phyloP scores from a whole-genome alignment of 2,329 filamentous ascomycete genomes.

The Dryadomyces quercivorus region DNA sequence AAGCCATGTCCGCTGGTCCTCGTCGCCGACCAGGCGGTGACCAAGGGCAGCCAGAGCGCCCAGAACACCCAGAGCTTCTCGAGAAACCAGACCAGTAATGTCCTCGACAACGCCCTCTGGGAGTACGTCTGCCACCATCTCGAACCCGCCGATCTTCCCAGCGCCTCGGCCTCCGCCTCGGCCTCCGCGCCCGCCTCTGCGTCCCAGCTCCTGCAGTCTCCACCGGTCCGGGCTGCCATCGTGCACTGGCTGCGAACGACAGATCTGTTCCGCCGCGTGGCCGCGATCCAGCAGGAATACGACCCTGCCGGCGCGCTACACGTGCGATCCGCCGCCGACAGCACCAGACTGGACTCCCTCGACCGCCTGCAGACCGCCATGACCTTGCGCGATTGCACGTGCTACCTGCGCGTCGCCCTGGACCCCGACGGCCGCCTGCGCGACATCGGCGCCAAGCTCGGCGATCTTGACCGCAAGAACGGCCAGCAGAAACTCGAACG shows the following conservation, averaged over 20 bases:
- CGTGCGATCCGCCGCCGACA: not conserved
- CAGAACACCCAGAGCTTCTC: too few species aligned
- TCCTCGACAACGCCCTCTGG: not conserved
- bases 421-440: constrained; percentile 50
- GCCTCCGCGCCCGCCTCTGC: constrained; percentile 18
- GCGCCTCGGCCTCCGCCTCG: constrained; percentile 19
- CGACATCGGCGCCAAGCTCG: constrained; percentile 46
- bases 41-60: too few species aligned
- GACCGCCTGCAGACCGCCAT: constrained; percentile 55
- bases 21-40: constrained; percentile 1
- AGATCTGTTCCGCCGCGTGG: constrained; percentile 29
- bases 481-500: constrained; percentile 51
- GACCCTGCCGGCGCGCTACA: constrained; percentile 14
- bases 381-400: constrained; percentile 70
- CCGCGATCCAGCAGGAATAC: constrained; percentile 20
- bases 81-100: too few species aligned
- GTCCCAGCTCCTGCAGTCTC: constrained; percentile 10
- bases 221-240: constrained; percentile 21
- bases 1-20: constrained; percentile 13
- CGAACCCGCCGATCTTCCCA: constrained; percentile 16
- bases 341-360: constrained; percentile 14
- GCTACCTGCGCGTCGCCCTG: constrained; percentile 54
- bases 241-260: constrained; percentile 25
- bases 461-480: constrained; percentile 69
- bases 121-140: constrained; percentile 22